Base-by-base conservation (phyloP, 305 asterid genomes). In the Ilex paraguariensis region DNA sequence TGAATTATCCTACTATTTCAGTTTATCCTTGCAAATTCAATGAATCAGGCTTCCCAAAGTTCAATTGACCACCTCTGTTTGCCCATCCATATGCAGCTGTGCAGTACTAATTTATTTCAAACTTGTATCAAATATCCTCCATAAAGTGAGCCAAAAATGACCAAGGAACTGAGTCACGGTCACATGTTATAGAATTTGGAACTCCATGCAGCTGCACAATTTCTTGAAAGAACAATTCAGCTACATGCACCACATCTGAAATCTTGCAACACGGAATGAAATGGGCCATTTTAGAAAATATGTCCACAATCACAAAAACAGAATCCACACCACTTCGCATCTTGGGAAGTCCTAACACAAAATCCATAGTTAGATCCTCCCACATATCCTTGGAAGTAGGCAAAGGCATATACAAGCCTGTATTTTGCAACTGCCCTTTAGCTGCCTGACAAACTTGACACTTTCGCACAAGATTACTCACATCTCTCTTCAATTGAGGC, bases 271-370 rank as follows among this genome's bases (percentile, higher is more conserved):
- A 62, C 7, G 68, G 48, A 1, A 56, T 36, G 17, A 69, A 69
- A 6, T 69, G 73, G 1, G 55, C 64, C 60, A 62, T 69, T 17
- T 67, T 67, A 40, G 57, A 67, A 14, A 14, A 42, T 13, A 46
- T 15, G 16, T 60, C 57, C 7, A 54, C 57, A 10, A 62, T 30
- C 13, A 62, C 66, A 67, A 53, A 54, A 1, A 58, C 36, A 9
- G 10, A 39, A 46, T 57, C 56, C 53, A 48, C 10, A 11, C 13
- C 53, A 0, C 31, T 36, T 66, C 44, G 57, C 9, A 59, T 61
- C 40, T 53, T 30, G 11, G 59, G 62, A n/a, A 68, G 61, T 1
- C 73, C 67, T 11, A 69, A 49, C 15, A 69, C 21, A n/a, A 69
- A 69, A 30, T 62, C 64, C 67, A 63, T 53, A 5, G 36, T 30